Evolutionary conservation across 2,329 filamentous ascomycete species (phyloP).

Genomic region (Fusarium coicis): DNA sequence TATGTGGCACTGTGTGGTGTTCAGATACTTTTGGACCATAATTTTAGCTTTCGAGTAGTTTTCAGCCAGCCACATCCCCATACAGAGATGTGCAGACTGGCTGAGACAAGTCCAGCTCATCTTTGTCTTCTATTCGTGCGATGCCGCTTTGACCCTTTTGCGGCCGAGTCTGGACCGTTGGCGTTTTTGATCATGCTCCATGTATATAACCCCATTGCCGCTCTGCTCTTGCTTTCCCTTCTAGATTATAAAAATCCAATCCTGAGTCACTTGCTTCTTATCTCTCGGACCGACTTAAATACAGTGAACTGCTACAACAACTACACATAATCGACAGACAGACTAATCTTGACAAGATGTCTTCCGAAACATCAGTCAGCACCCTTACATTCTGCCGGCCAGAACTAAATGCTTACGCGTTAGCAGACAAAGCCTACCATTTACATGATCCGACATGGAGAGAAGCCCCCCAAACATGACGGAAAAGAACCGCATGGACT

Average conservation of each 20-base stretch:
- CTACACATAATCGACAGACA: accelerated
- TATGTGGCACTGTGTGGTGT: too few relatives aligned
- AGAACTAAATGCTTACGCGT: too few relatives aligned
- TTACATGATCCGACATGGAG: neutral
- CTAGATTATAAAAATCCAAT: neutral
- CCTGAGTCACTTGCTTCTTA: too few relatives aligned
- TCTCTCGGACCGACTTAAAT: too few relatives aligned
- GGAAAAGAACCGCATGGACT: neutral
- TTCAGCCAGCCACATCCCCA: neutral
- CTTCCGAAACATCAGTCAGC: neutral
- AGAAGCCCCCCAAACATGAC: neutral
- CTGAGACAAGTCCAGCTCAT: neutral
- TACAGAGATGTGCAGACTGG: neutral
- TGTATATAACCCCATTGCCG: neutral
- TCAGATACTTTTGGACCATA: too few relatives aligned
- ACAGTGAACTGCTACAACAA: too few relatives aligned
- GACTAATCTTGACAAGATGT: neutral
- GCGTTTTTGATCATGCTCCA: accelerated
- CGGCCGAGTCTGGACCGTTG: neutral
- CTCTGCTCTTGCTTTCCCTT: accelerated
- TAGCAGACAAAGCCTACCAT: neutral
- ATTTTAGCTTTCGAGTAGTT: neutral
- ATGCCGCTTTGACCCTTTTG: neutral
- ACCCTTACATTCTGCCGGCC: accelerated
- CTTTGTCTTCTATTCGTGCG: neutral